Conservation (phyloP, 306 rosid genomes). For the Quercus rubra region DNA sequence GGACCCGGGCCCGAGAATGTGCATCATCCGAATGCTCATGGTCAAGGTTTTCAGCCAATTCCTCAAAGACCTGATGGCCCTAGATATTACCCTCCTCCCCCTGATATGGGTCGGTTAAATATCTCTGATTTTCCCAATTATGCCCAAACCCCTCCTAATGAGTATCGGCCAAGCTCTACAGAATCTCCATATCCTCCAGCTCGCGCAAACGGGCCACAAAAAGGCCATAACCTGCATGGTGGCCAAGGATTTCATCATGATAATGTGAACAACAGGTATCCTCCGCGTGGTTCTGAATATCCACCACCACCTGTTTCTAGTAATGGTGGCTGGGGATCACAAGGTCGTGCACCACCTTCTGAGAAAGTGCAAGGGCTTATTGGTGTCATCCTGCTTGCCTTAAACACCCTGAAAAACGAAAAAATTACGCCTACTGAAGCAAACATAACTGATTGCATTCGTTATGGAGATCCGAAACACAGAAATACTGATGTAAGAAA, state of each 20-base stretch:
- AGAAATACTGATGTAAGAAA: constrained; percentile 49
- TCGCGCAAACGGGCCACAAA: constrained; percentile 43
- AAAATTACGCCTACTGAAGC: constrained; percentile 65
- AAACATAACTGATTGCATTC: constrained; percentile 64
- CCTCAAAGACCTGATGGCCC: constrained; percentile 54
- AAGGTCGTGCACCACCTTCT: constrained; percentile 69
- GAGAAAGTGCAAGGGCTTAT: constrained; percentile 62
- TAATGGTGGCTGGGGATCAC: constrained; percentile 72
- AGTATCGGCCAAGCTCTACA: constrained; percentile 42
- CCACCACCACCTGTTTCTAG: constrained; percentile 33
- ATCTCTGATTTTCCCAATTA: constrained; percentile 42
- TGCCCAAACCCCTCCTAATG: constrained; percentile 36
- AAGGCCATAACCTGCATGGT: constrained; percentile 42
- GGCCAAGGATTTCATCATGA: constrained; percentile 42
- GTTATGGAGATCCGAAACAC: constrained; percentile 59
- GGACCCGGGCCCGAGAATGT: constrained; percentile 40
- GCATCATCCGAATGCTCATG: constrained; percentile 36
- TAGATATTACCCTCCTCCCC: constrained; percentile 44
- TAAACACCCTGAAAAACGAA: constrained; percentile 59
- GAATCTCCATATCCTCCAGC: constrained; percentile 34
- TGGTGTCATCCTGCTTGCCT: constrained; percentile 54
- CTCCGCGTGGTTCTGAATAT: constrained; percentile 47
- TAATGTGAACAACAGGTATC: constrained; percentile 38
- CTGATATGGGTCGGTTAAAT: constrained; percentile 54
- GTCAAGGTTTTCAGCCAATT: constrained; percentile 39